phyloP scores from a whole-genome alignment of 352 stramenopile genomes.

The Plasmopara viticola region DNA sequence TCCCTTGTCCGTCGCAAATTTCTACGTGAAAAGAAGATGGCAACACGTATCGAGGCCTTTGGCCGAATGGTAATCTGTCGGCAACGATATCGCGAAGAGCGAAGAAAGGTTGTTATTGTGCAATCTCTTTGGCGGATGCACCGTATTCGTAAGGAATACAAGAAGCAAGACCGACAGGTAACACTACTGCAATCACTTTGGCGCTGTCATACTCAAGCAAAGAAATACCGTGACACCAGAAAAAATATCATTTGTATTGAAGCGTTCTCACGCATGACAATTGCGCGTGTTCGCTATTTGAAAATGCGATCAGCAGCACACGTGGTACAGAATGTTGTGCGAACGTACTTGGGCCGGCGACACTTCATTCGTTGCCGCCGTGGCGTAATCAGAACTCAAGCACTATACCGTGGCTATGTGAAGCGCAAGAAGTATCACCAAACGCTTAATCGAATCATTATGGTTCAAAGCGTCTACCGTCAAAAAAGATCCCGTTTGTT shows the following conservation, averaged over 20 bases:
- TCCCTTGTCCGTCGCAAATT: constrained; percentile 74
- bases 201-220: constrained; percentile 53
- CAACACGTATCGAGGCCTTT: constrained; percentile 77
- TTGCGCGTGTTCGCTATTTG: constrained; percentile 47
- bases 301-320: constrained; percentile 42
- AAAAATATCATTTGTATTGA: constrained; percentile 62
- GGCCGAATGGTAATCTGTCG: constrained; percentile 76
- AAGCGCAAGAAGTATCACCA: constrained; percentile 60
- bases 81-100: constrained; percentile 50
- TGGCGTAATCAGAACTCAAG: constrained; percentile 69
- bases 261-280: constrained; percentile 59
- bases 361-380: constrained; percentile 55
- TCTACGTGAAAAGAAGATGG: constrained; percentile 82
- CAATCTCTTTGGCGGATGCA: constrained; percentile 83
- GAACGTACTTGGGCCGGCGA: constrained; percentile 57
- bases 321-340: constrained; percentile 67
- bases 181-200: constrained; percentile 77
- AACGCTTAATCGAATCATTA: constrained; percentile 41
- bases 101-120: constrained; percentile 63
- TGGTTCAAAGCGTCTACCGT: constrained; percentile 73
- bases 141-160: constrained; percentile 45
- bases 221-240: constrained; percentile 49
- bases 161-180: constrained; percentile 39
- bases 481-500: constrained; percentile 47
- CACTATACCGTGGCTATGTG: constrained; percentile 47